Evolutionary conservation across 2,329 filamentous ascomycete genomes (phyloP).

Genomic region (Ophiostoma australiae): DNA sequence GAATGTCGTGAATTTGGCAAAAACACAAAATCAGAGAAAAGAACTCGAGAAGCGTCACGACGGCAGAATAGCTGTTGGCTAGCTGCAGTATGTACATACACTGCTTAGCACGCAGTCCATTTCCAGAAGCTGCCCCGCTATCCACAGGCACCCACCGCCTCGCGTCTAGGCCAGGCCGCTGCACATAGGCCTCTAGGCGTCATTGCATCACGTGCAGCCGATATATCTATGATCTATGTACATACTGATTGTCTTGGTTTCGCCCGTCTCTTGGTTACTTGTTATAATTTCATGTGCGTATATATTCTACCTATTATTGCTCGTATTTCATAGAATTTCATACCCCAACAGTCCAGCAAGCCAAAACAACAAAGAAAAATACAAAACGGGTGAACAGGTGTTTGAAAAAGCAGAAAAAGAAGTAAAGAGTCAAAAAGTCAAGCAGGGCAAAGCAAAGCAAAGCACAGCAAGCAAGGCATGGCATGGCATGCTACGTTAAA

Average conservation of each 20-base stretch:
- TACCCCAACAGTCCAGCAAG: neutral
- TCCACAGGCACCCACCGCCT: conserved; percentile 10
- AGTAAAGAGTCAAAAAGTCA: neutral
- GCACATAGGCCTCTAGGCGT: neutral
- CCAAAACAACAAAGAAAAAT: neutral
- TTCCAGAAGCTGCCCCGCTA: conserved; percentile 7
- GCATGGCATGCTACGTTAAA: neutral
- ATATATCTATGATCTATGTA: neutral
- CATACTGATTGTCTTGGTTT: too few relatives aligned
- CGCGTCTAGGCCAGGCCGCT: neutral
- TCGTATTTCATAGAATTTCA: neutral
- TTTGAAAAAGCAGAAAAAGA: neutral
- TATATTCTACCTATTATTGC: neutral
- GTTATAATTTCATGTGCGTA: neutral
- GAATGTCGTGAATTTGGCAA: neutral
- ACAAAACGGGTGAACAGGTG: neutral
- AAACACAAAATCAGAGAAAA: neutral
- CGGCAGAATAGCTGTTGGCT: neutral
- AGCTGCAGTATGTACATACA: neutral
- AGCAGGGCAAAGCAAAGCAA: neutral
- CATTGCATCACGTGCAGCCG: conserved; percentile 9
- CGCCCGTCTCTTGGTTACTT: too few relatives aligned
- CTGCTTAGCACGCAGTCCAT: neutral
- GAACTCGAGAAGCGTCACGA: neutral
- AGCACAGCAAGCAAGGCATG: neutral